Percentiles rank a stretch among this genome's conserved stretches.
Conservation (phyloP, 306 rosid genomes). For the Aeschynomene evenia region DNA sequence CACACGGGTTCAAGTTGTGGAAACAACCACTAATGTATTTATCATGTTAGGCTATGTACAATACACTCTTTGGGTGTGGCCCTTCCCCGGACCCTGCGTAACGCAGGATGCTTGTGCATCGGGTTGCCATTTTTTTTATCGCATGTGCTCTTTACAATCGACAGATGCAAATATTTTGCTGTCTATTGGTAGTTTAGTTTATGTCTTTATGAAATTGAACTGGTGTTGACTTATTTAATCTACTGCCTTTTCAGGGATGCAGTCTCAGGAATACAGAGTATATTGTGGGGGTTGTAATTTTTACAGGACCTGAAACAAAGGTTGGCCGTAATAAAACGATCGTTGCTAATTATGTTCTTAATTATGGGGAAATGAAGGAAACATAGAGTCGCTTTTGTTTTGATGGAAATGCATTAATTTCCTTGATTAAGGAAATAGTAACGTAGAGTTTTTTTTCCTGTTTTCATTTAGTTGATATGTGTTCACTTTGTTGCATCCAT, state of each 20-base stretch:
- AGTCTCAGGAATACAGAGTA: constrained; percentile 96
- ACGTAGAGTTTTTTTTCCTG: constrained; percentile 7
- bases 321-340: constrained; percentile 41
- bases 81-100: too few species aligned
- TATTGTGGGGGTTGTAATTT: constrained; percentile 86
- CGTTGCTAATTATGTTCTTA: constrained; percentile 5
- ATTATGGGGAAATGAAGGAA: constrained; percentile 6
- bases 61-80: too few species aligned
- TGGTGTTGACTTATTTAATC: constrained; percentile 25
- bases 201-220: constrained; percentile 6
- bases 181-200: not conserved
- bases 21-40: too few species aligned
- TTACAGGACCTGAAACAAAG: constrained; percentile 98
- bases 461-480: not conserved
- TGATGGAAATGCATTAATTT: not conserved
- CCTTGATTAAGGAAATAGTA: not conserved
- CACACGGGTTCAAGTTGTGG: too few species aligned
- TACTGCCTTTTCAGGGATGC: constrained; percentile 74
- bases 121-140: too few species aligned
- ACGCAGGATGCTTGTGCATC: too few species aligned
- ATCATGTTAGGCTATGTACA: too few species aligned
- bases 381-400: not conserved
- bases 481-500: not conserved
- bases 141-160: constrained; percentile 13
- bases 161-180: constrained; percentile 13